Evolutionary conservation across 208 protist genomes (phyloP), one percentile per base, ranked within the genome.

Genomic region (Plasmodiophora brassicae): DNA sequence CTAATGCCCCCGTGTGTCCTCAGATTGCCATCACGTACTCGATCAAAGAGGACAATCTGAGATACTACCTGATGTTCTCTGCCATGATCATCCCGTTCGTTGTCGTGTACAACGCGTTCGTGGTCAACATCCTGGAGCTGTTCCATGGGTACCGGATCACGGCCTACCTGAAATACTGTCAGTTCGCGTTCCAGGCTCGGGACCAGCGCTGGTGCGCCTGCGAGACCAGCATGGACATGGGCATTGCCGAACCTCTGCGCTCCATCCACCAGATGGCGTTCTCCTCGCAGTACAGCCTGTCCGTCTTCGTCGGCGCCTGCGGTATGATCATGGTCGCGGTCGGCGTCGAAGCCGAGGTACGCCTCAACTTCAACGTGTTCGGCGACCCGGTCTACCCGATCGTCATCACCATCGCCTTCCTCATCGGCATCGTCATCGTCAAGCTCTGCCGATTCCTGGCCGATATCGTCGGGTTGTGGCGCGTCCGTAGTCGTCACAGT

Each of bases 1-100:
- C 65, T 14, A 44, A 32, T 78, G 20, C 5, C 65, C 65, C 41
- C 41, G n/a, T n/a, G n/a, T n/a, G n/a, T n/a, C n/a, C n/a, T n/a
- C 65, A 78, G 65, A 78, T 78, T 78, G 32, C 65, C 20, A 78
- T 78, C n/a, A 78, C 65, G 65, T 78, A 78, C 41, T 14, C 10
- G 10, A 78, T 78, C n/a, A n/a, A 38, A 78, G 65, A 78, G n/a
- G n/a, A 5, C 41, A 38, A 78, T 78, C 32, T 78, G 65, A 8
- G 20, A 14, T 78, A 78, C 41, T 78, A 78, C 41, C n/a, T 78
- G 20, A 8, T 78, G 20, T 78, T 78, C n/a, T n/a, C 65, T 5
- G n/a, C 41, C 14, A 32, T 78, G 10, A 78, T 78, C 14, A n/a
- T 78, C 32, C 65, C 65, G 5, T 78, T 38, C 65, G 20, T 32